A percentile compares a stretch with the other conserved stretches of the same genome.
phyloP scores from a whole-genome alignment of 1,284 basidiomycete species.

The Athelia psychrophila region DNA sequence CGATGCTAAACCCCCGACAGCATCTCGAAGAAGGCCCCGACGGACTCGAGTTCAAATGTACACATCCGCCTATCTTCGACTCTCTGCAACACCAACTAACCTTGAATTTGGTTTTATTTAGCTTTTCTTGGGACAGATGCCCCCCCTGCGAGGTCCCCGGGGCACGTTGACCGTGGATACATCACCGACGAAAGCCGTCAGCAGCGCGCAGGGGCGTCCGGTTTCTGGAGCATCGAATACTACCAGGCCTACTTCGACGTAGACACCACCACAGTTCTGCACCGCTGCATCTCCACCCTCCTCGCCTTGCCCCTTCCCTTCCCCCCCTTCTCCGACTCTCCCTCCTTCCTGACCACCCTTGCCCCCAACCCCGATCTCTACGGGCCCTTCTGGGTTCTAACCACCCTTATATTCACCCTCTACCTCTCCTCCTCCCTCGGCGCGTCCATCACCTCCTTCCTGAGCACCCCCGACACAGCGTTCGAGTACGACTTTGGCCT shows the following conservation, averaged over 20 bases:
- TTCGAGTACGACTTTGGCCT: constrained; percentile 85
- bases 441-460: constrained; percentile 78
- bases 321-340: constrained; percentile 51
- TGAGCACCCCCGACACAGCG: constrained; percentile 53
- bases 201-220: constrained; percentile 39
- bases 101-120: no score
- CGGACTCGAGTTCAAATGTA: constrained; percentile 66
- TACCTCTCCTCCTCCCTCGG: constrained; percentile 91
- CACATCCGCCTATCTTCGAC: no score
- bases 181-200: constrained; percentile 43
- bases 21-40: constrained; percentile 60
- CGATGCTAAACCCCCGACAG: no score
- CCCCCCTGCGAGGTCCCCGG: constrained; percentile 23
- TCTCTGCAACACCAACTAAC: no score
- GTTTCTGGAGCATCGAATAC: constrained; percentile 77
- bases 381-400: constrained; percentile 95
- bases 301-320: no score
- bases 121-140: constrained; percentile 51
- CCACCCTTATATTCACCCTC: constrained; percentile 86
- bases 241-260: constrained; percentile 82
- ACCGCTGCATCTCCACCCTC: constrained; percentile 71
- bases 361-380: constrained; percentile 73
- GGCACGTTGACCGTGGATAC: constrained; percentile 51
- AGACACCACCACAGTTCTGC: constrained; percentile 71
- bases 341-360: constrained; percentile 52